Base-by-base conservation (phyloP, 495 filamentous ascomycete genomes). In the Talaromyces liani region DNA sequence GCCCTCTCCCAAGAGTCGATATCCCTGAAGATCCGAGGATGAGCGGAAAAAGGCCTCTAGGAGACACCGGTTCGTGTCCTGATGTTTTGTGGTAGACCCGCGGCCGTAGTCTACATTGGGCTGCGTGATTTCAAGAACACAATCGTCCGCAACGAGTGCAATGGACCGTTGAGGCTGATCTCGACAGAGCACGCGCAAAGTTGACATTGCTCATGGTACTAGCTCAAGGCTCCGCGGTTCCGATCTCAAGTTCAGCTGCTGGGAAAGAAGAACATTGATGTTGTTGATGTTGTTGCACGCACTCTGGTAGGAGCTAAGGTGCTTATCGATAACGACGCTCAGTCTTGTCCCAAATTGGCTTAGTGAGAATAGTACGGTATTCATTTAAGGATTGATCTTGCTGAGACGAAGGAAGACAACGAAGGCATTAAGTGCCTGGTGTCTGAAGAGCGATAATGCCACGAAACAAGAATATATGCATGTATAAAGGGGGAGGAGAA, bases 151-250 rank as follows among this genome's bases (percentile, higher is more conserved):
- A 24, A 86, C 85, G 62, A 98, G 82, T 20, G 91, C 91, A 73
- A 98, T 90, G 61, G 91, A 87, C 62, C 94, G 88, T 66, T 89
- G 83, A 67, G 93, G 91, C 71, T 90, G 84, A 68, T 97, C 91
- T 63, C 68, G 73, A 61, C 74, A 72, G 51, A 78, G 70, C 18
- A 80, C 70, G 22, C 72, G 75, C 24, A 80, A 69, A 64, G 69
- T 75, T 60, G 76, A 69, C 78, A 80, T 80, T 65, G 63, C 68
- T 64, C 36, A 31, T 53, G 60, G 20, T 29, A 29, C 22, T 31
- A 16, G 59, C 57, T 60, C 29, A 27, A 39, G n/a, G n/a, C 31
- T 41, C 10, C n/a, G 24, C 14, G n/a, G 16, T 45, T n/a, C 39
- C 9, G 16, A 49, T 47, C 18, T 49, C 18, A 14, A 41, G 36